A percentile compares a stretch with the other conserved stretches of the same genome.
These are phyloP conservation scores for Dalbergia oliveri DNA, from an alignment of 306 rosid species.

Conservation along the genomic window DNA sequence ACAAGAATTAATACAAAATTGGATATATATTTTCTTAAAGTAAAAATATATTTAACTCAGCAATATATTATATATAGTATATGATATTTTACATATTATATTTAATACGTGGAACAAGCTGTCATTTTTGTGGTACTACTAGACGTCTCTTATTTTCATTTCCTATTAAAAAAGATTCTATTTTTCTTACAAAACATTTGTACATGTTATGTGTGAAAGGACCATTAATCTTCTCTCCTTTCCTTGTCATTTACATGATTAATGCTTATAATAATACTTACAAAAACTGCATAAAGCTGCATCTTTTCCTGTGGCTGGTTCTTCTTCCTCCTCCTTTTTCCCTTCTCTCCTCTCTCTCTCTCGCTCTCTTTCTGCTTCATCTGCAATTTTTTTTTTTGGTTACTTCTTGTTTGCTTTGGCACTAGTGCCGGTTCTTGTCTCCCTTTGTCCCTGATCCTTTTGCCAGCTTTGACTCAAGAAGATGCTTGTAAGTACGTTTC, in stretches of 20 bases:
- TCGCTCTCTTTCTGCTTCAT: slow-evolving; percentile 39
- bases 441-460: slow-evolving; percentile 54
- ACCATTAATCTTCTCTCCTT: slow-evolving; percentile 42
- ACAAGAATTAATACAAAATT: too few species aligned
- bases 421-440: slow-evolving; percentile 54
- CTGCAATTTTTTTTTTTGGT: slow-evolving; percentile 28
- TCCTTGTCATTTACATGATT: slow-evolving; percentile 63
- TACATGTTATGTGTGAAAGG: slow-evolving; percentile 44
- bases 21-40: too few species aligned
- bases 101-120: slow-evolving; percentile 51
- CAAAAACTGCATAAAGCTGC: slow-evolving; percentile 52
- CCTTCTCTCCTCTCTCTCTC: slow-evolving; percentile 19
- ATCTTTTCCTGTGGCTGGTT: slow-evolving; percentile 43
- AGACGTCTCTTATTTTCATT: not conserved
- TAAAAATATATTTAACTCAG: too few species aligned
- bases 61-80: too few species aligned
- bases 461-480: slow-evolving; percentile 77
- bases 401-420: slow-evolving; percentile 46
- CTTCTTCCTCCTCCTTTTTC: slow-evolving; percentile 39
- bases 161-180: not conserved
- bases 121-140: slow-evolving; percentile 53
- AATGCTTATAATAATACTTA: slow-evolving; percentile 67
- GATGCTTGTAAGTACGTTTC: slow-evolving; percentile 99
- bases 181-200: slow-evolving; percentile 47
- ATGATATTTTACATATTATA: too few species aligned